Base-by-base conservation (phyloP, 257 asterid genomes). In the Leptodermis oblonga region DNA sequence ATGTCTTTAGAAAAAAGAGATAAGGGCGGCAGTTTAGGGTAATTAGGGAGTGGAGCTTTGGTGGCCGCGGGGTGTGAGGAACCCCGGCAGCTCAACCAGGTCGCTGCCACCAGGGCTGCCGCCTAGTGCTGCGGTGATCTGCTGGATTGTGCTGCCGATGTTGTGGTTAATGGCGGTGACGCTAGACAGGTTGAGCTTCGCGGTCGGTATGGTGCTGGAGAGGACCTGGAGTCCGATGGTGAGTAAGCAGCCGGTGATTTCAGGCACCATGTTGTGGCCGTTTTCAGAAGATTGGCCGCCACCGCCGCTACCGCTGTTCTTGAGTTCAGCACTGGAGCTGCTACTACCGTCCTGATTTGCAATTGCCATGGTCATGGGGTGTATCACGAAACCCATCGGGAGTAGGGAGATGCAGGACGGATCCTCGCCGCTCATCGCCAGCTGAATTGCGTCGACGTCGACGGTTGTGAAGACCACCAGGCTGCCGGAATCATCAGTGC, bases 391-490 rank as follows among this genome's bases (percentile, higher is more conserved):
- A 25, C 98, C 98, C 66, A 87, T 60, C 0, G 98, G 98, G 25
- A 93, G 91, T 39, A 93, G 87, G 67, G 97, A 88, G 18, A 91
- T 86, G 83, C 90, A 77, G 10, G 95, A 86, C 0, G 95, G 94
- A 42, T 90, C 99, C 76, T 86, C 96, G 7, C 99, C 99, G 70
- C 77, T 88, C 97, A 93, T 93, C 36, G 89, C 99, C 63, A 86
- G 75, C 81, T 93, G 96, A 30, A 93, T 75, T 2, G 97, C 88
- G 3, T 93, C 99, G 1, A 90, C 96, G 22, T 91, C 96, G 7
- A 93, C 84, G 3, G 94, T 90, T 10, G 96, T 74, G 85, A 90
- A 89, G 51, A 84, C 99, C 2, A 93, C 95, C 0, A 93, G 39
- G 61, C 99, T 90, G 4, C 96, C 96, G 0, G 97, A 87, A 7